These are phyloP conservation scores for Aspergillus sp. DNA, from an alignment of 2,329 filamentous ascomycete genomes.

Conservation along the genomic window DNA sequence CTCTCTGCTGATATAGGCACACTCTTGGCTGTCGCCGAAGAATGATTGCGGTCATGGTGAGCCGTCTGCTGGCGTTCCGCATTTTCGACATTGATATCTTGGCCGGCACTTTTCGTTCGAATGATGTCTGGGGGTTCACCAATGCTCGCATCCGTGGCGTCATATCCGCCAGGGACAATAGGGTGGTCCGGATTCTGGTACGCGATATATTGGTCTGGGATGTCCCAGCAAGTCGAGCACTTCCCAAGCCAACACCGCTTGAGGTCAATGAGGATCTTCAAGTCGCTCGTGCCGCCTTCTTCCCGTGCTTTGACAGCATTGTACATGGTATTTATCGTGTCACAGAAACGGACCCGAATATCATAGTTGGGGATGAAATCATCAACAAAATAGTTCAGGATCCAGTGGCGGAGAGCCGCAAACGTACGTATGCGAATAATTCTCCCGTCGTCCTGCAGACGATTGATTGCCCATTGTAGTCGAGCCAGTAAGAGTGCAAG, in stretches of 20 bases:
- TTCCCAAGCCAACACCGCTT: conserved; percentile 97
- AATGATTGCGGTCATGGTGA: conserved; percentile 35
- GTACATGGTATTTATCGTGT: conserved; percentile 67
- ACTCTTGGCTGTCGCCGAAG: conserved; percentile 33
- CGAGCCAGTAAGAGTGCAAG: conserved; percentile 81
- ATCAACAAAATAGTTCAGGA: conserved; percentile 94
- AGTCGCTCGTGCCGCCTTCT: conserved; percentile 57
- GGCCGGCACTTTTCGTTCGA: conserved; percentile 11
- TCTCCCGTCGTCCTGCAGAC: conserved; percentile 78
- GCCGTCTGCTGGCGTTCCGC: conserved; percentile 11
- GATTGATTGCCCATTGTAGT: conserved; percentile 78
- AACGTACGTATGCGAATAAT: conserved; percentile 96
- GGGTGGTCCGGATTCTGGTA: conserved; percentile 61
- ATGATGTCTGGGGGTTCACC: conserved; percentile 17
- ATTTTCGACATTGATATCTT: background rate
- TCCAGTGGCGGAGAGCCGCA: conserved; percentile 94
- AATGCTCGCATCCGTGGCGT: conserved; percentile 29
- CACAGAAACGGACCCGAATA: conserved; percentile 75
- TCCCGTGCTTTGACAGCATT: conserved; percentile 50
- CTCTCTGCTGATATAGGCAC: conserved; percentile 39
- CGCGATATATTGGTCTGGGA: conserved; percentile 60
- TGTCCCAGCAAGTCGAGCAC: conserved; percentile 86
- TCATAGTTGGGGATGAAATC: conserved; percentile 79
- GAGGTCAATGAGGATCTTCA: conserved; percentile 88
- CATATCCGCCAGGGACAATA: conserved; percentile 69